Percentiles rank a stretch among this genome's conserved stretches.
phyloP scores from a whole-genome alignment of 176 grass and related monocot genomes.

The Raddia distichophylla region DNA sequence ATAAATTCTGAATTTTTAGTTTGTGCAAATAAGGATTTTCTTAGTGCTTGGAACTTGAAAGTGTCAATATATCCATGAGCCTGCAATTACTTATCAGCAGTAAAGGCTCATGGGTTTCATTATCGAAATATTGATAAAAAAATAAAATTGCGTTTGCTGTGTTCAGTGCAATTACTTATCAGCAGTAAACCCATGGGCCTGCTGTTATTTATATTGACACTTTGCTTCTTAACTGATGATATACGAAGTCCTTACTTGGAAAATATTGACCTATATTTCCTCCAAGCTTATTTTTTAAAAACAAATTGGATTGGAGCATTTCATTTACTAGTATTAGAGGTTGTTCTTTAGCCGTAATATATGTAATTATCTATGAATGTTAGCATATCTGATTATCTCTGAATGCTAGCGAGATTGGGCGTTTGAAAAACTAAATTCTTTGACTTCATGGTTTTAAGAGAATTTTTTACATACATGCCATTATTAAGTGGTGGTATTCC shows the following conservation, averaged over 20 bases:
- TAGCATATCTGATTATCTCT: too few relatives aligned
- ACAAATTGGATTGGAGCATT: not conserved
- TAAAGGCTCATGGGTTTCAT: too few relatives aligned
- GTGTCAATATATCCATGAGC: too few relatives aligned
- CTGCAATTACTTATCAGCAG: too few relatives aligned
- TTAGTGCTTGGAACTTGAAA: not conserved
- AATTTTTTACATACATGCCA: too few relatives aligned
- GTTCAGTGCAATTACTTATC: not conserved
- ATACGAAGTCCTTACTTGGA: not conserved
- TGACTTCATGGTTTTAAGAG: too few relatives aligned
- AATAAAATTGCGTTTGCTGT: not conserved
- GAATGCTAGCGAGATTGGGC: too few relatives aligned
- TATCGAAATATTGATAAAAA: not conserved
- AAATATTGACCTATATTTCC: not conserved
- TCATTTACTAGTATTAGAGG: not conserved
- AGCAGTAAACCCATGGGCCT: slow-evolving; percentile 4
- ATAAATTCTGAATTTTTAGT: slow-evolving; percentile 27
- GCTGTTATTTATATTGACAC: not conserved
- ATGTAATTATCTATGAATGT: too few relatives aligned
- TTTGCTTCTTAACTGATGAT: slow-evolving; percentile 3
- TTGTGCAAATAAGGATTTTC: not conserved
- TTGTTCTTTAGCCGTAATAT: too few relatives aligned
- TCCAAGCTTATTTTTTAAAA: not conserved
- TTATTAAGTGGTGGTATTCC: too few relatives aligned
- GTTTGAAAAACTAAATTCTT: too few relatives aligned